Percentiles rank a stretch among this genome's conserved stretches.
phyloP scores from a whole-genome alignment of 2,329 filamentous ascomycete species.

The Fusarium longipes region DNA sequence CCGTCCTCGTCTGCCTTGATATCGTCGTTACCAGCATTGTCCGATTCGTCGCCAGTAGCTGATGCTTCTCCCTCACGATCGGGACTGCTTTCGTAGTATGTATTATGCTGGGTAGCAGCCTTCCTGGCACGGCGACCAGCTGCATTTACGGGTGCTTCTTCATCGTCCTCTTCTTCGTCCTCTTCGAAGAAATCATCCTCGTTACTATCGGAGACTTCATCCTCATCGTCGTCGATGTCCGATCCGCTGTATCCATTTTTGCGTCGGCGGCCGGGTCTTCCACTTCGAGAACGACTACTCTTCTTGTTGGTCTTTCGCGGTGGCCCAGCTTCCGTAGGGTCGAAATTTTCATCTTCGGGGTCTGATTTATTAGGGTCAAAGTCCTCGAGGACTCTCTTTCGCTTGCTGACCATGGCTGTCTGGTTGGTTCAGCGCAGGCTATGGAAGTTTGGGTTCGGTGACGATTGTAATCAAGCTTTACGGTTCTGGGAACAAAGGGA shows the following conservation, averaged over 20 bases:
- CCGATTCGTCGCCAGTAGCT: conserved; percentile 46
- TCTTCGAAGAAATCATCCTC: conserved; percentile 62
- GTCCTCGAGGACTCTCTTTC: conserved; percentile 67
- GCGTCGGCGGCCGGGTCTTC: conserved; percentile 52
- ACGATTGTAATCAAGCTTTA: conserved; percentile 25
- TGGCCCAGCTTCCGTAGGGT: conserved; percentile 60
- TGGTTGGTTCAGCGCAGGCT: not conserved
- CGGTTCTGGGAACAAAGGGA: conserved; percentile 28
- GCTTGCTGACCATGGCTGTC: conserved; percentile 56
- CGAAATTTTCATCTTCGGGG: conserved; percentile 73
- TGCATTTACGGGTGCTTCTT: conserved; percentile 57
- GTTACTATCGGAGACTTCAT: conserved; percentile 65
- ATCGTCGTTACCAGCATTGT: conserved; percentile 45
- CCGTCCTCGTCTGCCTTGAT: conserved; percentile 44
- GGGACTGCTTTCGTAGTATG: conserved; percentile 58
- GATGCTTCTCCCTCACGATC: conserved; percentile 53
- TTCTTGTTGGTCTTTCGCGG: conserved; percentile 58
- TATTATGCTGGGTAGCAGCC: conserved; percentile 58
- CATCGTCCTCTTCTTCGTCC: conserved; percentile 59
- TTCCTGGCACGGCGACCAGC: conserved; percentile 63
- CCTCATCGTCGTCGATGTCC: conserved; percentile 69
- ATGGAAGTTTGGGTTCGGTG: conserved; percentile 12
- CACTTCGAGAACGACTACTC: conserved; percentile 53
- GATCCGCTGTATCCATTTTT: conserved; percentile 65
- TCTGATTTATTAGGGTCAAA: conserved; percentile 77